phyloP scores from a whole-genome alignment of 352 stramenopile species.

The Globisporangium sylvaticum region DNA sequence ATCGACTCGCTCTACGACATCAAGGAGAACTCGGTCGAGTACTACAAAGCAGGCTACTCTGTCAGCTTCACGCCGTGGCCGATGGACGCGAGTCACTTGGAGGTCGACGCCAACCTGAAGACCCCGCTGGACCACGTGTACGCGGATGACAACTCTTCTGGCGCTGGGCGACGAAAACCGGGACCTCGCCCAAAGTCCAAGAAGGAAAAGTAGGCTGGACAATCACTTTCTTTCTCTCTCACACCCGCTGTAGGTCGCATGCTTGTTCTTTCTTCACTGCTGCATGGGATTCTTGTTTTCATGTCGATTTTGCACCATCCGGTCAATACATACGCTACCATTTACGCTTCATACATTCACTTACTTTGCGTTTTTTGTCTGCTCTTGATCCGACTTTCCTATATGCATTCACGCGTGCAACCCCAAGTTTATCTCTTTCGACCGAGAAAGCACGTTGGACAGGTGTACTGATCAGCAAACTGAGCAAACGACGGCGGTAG shows the following conservation, averaged over 20 bases:
- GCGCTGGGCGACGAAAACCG: constrained; percentile 27
- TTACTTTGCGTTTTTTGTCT: background rate
- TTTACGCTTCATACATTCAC: background rate
- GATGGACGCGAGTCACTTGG: constrained; percentile 43
- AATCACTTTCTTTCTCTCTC: background rate
- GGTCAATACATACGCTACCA: background rate
- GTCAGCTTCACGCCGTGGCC: constrained; percentile 60
- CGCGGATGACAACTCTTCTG: constrained; percentile 34
- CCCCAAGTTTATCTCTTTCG: constrained; percentile 18
- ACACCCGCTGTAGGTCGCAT: background rate
- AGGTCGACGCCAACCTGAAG: constrained; percentile 42
- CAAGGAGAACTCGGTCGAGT: constrained; percentile 64
- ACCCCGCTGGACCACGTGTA: constrained; percentile 68
- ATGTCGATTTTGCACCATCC: background rate
- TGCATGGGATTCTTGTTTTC: background rate
- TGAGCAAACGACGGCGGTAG: constrained; percentile 56
- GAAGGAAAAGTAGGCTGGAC: constrained; percentile 9
- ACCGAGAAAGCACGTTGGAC: constrained; percentile 60
- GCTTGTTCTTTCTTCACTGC: background rate
- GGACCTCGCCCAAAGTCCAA: constrained; percentile 54
- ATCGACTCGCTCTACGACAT: constrained; percentile 72
- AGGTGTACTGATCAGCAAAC: constrained; percentile 55
- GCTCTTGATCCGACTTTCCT: background rate
- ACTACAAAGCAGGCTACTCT: constrained; percentile 58
- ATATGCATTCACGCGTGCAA: background rate